Conservation (phyloP, 768 basidiomycete genomes). For the Suillus spraguei region DNA sequence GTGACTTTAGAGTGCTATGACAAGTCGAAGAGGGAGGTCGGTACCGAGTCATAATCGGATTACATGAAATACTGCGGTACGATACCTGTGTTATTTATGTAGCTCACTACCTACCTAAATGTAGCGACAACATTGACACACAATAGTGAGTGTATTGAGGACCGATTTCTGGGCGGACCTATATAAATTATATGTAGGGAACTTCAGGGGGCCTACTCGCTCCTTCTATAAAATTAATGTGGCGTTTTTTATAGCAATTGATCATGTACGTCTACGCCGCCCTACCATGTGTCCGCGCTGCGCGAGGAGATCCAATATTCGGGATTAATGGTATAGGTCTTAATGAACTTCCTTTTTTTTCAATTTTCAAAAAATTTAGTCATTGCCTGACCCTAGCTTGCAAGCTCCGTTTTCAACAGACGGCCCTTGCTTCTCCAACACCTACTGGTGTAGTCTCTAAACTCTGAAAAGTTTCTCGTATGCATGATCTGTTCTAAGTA, state of each 20-base stretch:
- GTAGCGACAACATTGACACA: no score
- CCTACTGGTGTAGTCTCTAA: background rate
- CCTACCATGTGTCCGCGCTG: no score
- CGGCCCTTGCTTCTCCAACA: background rate
- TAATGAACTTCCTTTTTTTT: background rate
- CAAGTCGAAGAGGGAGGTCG: slow-evolving; percentile 53
- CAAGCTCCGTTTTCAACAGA: background rate
- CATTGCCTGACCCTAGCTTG: background rate
- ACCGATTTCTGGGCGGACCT: no score
- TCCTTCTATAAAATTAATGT: no score
- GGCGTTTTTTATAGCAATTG: no score
- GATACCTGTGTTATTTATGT: no score
- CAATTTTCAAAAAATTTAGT: background rate
- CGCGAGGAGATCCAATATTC: slow-evolving; percentile 2
- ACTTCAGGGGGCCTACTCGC: no score
- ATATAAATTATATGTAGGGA: no score
- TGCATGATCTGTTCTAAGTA: slow-evolving; percentile 1
- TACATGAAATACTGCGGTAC: no score
- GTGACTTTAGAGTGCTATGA: slow-evolving; percentile 90
- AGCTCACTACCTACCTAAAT: no score
- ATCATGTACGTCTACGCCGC: no score
- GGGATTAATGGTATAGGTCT: slow-evolving; percentile 4
- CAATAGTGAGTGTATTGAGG: no score
- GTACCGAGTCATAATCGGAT: background rate
- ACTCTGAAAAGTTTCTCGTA: background rate